These are phyloP conservation scores for Clitopilus passeckerianus DNA, from an alignment of 768 basidiomycete species.

Conservation along the genomic window DNA sequence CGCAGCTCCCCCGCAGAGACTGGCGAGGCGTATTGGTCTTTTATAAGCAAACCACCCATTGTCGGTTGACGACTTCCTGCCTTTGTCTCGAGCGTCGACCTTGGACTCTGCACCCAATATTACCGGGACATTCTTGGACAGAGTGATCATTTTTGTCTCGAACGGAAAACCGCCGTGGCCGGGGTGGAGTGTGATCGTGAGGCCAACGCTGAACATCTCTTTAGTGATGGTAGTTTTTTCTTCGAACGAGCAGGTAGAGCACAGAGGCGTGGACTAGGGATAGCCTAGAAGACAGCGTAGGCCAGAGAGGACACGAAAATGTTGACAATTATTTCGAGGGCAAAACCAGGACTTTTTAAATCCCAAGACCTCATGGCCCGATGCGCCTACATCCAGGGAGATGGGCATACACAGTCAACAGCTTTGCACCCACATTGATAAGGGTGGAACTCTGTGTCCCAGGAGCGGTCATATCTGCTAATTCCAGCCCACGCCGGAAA, in stretches of 20 bases:
- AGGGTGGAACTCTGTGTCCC: background rate
- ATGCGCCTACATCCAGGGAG: background rate
- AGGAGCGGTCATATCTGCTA: background rate
- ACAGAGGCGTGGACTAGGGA: background rate
- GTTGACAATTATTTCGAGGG: background rate
- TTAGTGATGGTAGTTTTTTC: conserved; percentile 4
- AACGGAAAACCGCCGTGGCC: conserved; percentile 30
- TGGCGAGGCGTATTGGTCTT: background rate
- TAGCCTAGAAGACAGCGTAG: background rate
- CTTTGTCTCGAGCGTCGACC: conserved; percentile 10
- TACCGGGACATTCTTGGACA: conserved; percentile 22
- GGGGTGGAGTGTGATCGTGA: conserved; percentile 28
- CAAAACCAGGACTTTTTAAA: background rate
- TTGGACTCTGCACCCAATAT: conserved; percentile 24
- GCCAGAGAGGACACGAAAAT: background rate
- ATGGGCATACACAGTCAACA: background rate
- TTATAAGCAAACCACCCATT: conserved; percentile 42
- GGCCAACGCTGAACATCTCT: conserved; percentile 10
- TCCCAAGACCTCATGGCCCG: background rate
- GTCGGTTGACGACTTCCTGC: conserved; percentile 15
- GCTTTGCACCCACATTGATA: background rate
- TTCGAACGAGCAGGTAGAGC: background rate
- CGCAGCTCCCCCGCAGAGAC: conserved; percentile 8
- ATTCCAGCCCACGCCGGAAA: background rate
- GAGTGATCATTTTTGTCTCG: conserved; percentile 27